Base-by-base conservation (phyloP, 2,329 filamentous ascomycete genomes). In the Massarina eburnea region DNA sequence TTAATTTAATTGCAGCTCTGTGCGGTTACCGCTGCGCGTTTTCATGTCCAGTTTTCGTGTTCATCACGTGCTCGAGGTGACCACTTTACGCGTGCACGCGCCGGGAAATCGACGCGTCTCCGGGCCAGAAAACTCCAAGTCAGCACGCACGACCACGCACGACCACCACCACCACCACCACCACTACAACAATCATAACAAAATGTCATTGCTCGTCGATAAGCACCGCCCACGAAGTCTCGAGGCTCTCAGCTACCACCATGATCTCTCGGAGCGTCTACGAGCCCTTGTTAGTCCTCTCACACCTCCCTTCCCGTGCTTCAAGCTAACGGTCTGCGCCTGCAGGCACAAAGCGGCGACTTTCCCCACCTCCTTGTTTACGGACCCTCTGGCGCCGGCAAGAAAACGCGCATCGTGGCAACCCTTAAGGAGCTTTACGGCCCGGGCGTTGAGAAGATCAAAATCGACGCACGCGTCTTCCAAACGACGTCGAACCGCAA, bases 361-460 rank as follows among this genome's bases (percentile, higher is more conserved):
- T 99, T 99, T 68, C 94, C 94, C 39, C 95, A 99, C 74, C 84
- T 99, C 37, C 88, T 99, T 52, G 89, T 99, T 54, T 99, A 97
- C 68, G 94, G 94, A 0, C 94, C 94, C 1, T 96, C 92, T 0
- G 94, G 94, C 26, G 94, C 94, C 4, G 94, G 94, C 57, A 99
- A 99, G 73, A 99, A 99, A 74, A 99, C 94, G 1, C 86, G 94
- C 34, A 95, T 97, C 57, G 90, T 96, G 15, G 91, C 94, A 14
- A 97, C 92, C 0, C 76, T 99, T 3, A 95, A 96, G 70, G 92
- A 96, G 66, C 80, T 99, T 7, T 99, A 94, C 71, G 94, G 94
- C 0, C 86, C 92, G 0, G 92, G 94, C 34, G 94, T 96, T n/a
- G 95, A 99, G 67, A 97, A 96, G 80, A 99, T 99, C 80, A 97